These are phyloP conservation scores for Microdochium trichocladiopsis DNA, from an alignment of 2,329 filamentous ascomycete species.

Conservation along the genomic window DNA sequence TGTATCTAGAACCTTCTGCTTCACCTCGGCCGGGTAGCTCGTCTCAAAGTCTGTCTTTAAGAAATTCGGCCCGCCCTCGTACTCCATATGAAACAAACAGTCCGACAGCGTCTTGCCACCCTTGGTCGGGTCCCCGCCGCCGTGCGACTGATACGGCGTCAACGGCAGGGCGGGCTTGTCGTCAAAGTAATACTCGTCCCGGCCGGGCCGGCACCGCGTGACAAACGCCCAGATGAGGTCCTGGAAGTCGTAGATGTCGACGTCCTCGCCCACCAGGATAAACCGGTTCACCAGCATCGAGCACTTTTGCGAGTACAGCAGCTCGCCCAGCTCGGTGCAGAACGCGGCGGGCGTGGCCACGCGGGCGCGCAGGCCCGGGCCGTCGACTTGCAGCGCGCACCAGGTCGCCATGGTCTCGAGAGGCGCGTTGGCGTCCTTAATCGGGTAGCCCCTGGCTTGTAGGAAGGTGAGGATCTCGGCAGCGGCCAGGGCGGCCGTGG, in stretches of 20 bases:
- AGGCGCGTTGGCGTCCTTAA: constrained; percentile 34
- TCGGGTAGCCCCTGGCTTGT: constrained; percentile 28
- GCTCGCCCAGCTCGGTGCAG: constrained; percentile 29
- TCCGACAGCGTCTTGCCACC: constrained; percentile 40
- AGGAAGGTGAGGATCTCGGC: constrained; percentile 31
- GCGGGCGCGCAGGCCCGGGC: constrained; percentile 45
- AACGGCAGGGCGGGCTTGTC: constrained; percentile 34
- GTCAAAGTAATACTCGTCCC: constrained; percentile 36
- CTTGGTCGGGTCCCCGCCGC: constrained; percentile 15
- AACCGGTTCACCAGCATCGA: constrained; percentile 34
- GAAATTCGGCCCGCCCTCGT: constrained; percentile 10
- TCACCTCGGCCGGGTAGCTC: neutral
- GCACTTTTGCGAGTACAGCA: constrained; percentile 33
- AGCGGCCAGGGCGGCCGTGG: constrained; percentile 26
- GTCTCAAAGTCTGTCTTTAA: neutral
- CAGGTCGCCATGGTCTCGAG: constrained; percentile 41
- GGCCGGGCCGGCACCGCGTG: constrained; percentile 35
- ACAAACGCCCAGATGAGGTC: constrained; percentile 42
- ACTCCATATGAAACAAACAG: constrained; percentile 33
- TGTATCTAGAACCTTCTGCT: neutral
- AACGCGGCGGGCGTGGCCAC: constrained; percentile 36
- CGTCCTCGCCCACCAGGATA: constrained; percentile 39
- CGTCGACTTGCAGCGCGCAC: constrained; percentile 48
- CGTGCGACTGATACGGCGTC: constrained; percentile 39
- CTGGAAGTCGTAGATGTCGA: constrained; percentile 36